These are phyloP conservation scores for Otatea glauca DNA, from an alignment of 176 grass and related monocot genomes.

Conservation along the genomic window DNA sequence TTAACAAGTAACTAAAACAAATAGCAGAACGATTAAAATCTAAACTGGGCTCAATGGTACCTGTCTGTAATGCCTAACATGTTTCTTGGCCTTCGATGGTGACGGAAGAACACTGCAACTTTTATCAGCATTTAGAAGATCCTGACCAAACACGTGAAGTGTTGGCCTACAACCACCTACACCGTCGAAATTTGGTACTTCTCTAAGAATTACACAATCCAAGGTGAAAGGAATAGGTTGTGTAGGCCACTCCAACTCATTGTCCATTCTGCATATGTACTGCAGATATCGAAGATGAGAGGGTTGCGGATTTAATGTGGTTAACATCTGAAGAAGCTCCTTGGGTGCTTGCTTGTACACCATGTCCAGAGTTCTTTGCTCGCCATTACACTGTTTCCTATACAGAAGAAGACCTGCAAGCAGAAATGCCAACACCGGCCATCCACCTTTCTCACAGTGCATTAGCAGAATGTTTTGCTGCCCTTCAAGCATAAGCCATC, in stretches of 20 bases:
- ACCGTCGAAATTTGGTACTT: conserved; percentile 82
- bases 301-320: conserved; percentile 72
- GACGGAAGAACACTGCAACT: conserved; percentile 51
- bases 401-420: conserved; percentile 88
- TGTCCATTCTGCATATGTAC: conserved; percentile 71
- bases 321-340: conserved; percentile 77
- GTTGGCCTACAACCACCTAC: conserved; percentile 80
- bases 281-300: conserved; percentile 91
- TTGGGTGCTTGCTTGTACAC: conserved; percentile 93
- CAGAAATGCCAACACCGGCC: conserved; percentile 94
- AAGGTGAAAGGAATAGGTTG: conserved; percentile 75
- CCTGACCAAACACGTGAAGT: conserved; percentile 74
- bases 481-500: conserved; percentile 72
- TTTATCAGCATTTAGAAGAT: conserved; percentile 57
- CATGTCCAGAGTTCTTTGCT: conserved; percentile 93
- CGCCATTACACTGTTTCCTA: conserved; percentile 82
- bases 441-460: conserved; percentile 92
- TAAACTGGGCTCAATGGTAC: conserved; percentile 46
- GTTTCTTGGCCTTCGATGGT: conserved; percentile 69
- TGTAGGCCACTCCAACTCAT: conserved; percentile 53
- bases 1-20: conserved; percentile 66
- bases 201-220: conserved; percentile 92
- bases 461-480: conserved; percentile 87
- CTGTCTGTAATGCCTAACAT: conserved; percentile 79
- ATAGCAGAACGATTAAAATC: conserved; percentile 29